Base-by-base conservation (phyloP, 2,329 filamentous ascomycete genomes). In the Calonectria ilicicola region DNA sequence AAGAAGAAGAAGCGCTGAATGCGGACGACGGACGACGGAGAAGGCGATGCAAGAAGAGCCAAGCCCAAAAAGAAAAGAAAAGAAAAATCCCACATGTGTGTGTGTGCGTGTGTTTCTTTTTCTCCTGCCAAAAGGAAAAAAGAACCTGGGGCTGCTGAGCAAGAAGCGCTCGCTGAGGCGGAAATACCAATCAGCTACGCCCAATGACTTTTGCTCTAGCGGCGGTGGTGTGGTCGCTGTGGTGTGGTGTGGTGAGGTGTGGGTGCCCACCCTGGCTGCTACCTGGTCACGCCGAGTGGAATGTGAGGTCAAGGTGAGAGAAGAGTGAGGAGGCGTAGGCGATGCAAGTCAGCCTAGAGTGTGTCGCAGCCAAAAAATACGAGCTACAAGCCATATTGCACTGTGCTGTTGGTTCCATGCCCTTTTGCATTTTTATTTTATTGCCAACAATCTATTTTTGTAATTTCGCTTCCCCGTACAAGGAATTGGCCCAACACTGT, bases 151-250 rank as follows among this genome's bases (percentile, higher is more conserved):
- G 19, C n/a, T 46, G 42, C 10, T n/a, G n/a, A 8, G 53, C 23
- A 27, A 58, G 32, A 58, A 9, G 58, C 19, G 19, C 32, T 44
- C 26, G 35, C 21, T 35, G 35, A 62, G 56, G 15, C 17, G 17
- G 23, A 19, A 62, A 62, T 62, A n/a, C 58, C 58, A 62, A 62
- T 62, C 58, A 62, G 38, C 12, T n/a, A 23, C 40, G 38, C 58
- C 9, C 15, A 27, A n/a, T 12, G 23, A 23, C 44, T 47, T 47
- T 47, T 23, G 44, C 10, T 35, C 32, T 10, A 3, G 44, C 7
- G 44, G 44, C 9, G 29, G 29, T 47, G 44, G 44, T 47, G n/a
- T 47, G 44, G n/a, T 47, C 32, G 32, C 32, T 60, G 53, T 60
- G 32, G 53, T 60, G 53, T 47, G 44, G 44, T 47, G n/a, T 47